phyloP scores from a whole-genome alignment of 208 protist species.

The Leishmania martiniquensis region DNA sequence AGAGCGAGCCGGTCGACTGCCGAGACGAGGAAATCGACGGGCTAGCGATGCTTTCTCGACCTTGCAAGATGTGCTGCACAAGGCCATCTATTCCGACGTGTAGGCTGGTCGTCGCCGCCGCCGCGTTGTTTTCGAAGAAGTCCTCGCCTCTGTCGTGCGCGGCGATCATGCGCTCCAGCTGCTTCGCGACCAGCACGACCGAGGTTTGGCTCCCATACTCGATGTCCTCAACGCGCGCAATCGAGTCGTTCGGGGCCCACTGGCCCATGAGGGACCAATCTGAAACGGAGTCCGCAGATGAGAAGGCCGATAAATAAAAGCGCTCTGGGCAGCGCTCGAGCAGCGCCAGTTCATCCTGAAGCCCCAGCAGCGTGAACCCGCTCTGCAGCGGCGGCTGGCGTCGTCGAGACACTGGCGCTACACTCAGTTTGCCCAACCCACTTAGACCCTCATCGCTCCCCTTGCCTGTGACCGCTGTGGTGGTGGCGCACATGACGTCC shows the following conservation, averaged over 20 bases:
- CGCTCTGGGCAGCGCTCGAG: constrained; percentile 62
- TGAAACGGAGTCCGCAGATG: constrained; percentile 2
- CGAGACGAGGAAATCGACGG: background rate
- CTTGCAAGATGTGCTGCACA: constrained; percentile 39
- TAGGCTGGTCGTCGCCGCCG: background rate
- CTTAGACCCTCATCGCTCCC: background rate
- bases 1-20: constrained; percentile 36
- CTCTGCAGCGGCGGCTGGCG: constrained; percentile 19
- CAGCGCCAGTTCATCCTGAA: constrained; percentile 80
- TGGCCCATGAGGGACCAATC: constrained; percentile 6
- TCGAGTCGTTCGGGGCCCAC: background rate
- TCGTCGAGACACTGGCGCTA: background rate
- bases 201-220: constrained; percentile 4
- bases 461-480: constrained; percentile 20
- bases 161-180: constrained; percentile 47
- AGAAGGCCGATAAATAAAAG: constrained; percentile 34
- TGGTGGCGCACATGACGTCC: constrained; percentile 59
- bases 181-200: constrained; percentile 57
- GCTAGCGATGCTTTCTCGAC: constrained; percentile 1
- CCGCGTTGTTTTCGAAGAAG: constrained; percentile 5
- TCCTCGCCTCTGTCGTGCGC: constrained; percentile 23
- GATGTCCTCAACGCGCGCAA: background rate
- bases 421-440: background rate
- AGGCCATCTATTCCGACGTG: constrained; percentile 33
- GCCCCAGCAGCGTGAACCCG: constrained; percentile 75